Evolutionary conservation across 73 alveolate species (phyloP).

Genomic region (Tetrahymena malaccensis): DNA sequence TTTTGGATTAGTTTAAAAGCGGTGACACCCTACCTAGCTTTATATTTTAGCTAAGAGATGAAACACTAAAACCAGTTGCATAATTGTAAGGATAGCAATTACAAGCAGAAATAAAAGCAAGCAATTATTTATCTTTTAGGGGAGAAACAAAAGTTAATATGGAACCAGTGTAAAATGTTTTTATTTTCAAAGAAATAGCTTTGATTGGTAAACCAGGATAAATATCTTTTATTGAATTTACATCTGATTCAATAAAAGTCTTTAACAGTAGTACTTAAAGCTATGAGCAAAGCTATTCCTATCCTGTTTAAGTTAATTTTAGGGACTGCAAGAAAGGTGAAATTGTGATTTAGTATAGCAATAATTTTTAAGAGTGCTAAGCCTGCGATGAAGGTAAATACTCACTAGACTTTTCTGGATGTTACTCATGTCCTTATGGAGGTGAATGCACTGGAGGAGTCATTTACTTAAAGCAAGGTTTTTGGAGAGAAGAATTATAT

Average conservation of each 20-base stretch:
- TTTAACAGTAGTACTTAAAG: too few species aligned
- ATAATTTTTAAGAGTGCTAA: not conserved
- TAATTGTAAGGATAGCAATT: not conserved
- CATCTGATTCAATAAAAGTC: not conserved
- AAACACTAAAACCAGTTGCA: too few species aligned
- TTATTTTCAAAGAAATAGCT: too few species aligned
- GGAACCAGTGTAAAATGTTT: not conserved
- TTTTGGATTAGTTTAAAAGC: not conserved
- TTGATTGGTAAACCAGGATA: not conserved
- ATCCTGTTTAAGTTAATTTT: not conserved
- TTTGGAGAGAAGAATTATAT: not conserved
- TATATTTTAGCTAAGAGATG: not conserved
- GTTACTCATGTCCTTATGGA: not conserved
- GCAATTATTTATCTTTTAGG: not conserved
- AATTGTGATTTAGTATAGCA: too few species aligned
- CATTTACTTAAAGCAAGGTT: not conserved
- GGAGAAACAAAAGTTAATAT: not conserved
- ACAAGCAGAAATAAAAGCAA: not conserved
- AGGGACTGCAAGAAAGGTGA: not conserved
- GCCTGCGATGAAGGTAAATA: not conserved
- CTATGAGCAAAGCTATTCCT: not conserved
- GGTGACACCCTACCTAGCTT: not conserved
- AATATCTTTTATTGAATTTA: not conserved
- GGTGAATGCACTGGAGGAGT: not conserved
- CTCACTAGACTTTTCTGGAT: not conserved